Evolutionary conservation across 176 grass and related monocot genomes (phyloP).

Genomic region (barley (Hordeum vulgare)): MorexV3_pseudomolecules_assembly NC_058520.1:173681734-173682233

Average conservation of each 20-base stretch:
- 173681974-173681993: constrained; percentile 7
- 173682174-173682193: neutral
- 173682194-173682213: constrained; percentile 15
- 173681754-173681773: neutral
- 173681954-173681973: neutral
- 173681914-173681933: neutral
- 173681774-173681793: neutral
- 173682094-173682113: neutral
- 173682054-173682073: neutral
- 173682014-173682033: neutral
- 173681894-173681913: neutral
- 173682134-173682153: neutral
- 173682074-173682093: neutral
- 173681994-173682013: neutral
- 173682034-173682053: neutral
- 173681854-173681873: neutral
- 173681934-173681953: neutral
- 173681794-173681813: neutral
- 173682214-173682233: neutral
- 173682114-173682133: constrained; percentile 10
- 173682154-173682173: neutral
- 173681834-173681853: neutral
- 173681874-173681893: neutral
- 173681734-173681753: neutral
- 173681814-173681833: neutral